Evolutionary conservation across 2,329 filamentous ascomycete genomes (phyloP), one percentile per base, ranked within the genome.

Genomic region (Calonectria naviculata): DNA sequence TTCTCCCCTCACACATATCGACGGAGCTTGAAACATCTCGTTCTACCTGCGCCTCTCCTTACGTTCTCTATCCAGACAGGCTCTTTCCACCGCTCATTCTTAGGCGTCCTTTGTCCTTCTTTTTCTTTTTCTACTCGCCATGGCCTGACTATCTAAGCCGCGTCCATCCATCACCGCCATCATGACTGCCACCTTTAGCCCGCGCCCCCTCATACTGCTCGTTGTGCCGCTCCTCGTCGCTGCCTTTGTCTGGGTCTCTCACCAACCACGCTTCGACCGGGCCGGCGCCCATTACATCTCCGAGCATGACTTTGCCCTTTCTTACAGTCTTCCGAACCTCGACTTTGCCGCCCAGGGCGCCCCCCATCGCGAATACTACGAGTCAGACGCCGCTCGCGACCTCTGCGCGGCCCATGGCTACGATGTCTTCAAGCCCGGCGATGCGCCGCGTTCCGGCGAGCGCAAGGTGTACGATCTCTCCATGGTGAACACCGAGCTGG

Each of bases 401-500:
- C 78, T 82, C 36, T 84, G 82, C 71, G 73, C 74, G 7, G 74
- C 81, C 17, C 82, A 83, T 41, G 81, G 80, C 36, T 83, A 82
- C 68, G 66, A 74, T 5, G 74, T 80, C 67, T 82, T 82, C 42
- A 61, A 70, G 19, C 79, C 81, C 2, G 66, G 26, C 29, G 65
- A 73, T 24, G 56, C 46, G 41, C 67, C 77, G 28, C 49, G 62
- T 7, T 68, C 74, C 7, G 76, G 77, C 42, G 75, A 78, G 62
- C 81, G 80, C 74, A 83, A 81, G 67, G 73, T 83, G 31, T 83
- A 82, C 70, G 91, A 93, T 78, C 83, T 93, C 2, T 85, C 91
- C 75, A 87, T 92, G 84, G 81, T 92, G 75, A 91, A 90, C 74
- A 88, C 85, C 3, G 91, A 93, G 81, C 84, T 93, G 15, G 91